phyloP scores from a whole-genome alignment of 768 basidiomycete genomes.

The Mycena metata region DNA sequence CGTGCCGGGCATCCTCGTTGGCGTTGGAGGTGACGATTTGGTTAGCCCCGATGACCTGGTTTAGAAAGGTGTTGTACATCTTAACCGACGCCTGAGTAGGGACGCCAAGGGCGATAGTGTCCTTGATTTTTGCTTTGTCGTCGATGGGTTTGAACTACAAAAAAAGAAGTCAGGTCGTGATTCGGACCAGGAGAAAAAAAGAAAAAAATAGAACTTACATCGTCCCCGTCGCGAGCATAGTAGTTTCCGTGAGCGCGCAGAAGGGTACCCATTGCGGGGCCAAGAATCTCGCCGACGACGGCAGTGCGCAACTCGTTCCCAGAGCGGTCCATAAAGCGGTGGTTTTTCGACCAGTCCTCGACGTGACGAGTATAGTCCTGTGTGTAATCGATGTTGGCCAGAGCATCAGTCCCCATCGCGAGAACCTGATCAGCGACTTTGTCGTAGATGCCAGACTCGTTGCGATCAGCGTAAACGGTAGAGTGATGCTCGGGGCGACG shows the following conservation, averaged over 20 bases:
- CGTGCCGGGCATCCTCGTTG: neutral
- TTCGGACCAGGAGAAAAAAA: too few relatives aligned
- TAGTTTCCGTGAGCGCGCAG: neutral
- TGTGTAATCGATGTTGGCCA: neutral
- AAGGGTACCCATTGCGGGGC: neutral
- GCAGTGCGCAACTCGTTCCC: neutral
- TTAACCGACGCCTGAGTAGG: neutral
- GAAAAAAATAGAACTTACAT: neutral
- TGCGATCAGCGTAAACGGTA: neutral
- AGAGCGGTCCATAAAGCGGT: neutral
- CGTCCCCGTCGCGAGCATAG: neutral
- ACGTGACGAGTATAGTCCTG: neutral
- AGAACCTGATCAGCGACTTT: neutral
- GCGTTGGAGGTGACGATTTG: neutral
- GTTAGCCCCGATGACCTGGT: neutral
- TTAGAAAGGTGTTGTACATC: neutral
- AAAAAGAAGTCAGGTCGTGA: too few relatives aligned
- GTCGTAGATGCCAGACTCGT: neutral
- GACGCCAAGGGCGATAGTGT: neutral
- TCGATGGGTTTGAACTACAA: neutral
- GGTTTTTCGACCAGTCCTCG: neutral
- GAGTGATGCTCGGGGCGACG: neutral
- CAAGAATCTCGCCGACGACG: neutral
- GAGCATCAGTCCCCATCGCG: neutral
- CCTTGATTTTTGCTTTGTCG: slow-evolving; percentile 1